phyloP scores from a whole-genome alignment of 2,329 filamentous ascomycete species.

The Phyllachora maydis region DNA sequence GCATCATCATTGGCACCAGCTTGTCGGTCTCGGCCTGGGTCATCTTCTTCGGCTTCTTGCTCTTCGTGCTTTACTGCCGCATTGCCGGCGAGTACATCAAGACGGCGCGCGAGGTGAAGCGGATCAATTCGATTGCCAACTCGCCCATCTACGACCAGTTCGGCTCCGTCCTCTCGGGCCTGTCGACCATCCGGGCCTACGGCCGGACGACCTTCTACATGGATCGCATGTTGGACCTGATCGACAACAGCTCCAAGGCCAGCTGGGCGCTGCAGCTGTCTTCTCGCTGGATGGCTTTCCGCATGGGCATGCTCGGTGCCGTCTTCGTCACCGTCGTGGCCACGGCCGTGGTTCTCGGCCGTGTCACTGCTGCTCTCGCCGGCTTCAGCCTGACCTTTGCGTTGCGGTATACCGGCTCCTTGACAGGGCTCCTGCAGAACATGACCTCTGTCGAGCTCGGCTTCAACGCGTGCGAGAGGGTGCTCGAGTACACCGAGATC shows the following conservation, averaged over 20 bases:
- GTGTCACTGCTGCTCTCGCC: conserved; percentile 15
- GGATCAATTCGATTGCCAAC: conserved; percentile 18
- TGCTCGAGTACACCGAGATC: conserved; percentile 19
- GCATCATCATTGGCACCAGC: conserved; percentile 15
- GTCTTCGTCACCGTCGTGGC: conserved; percentile 16
- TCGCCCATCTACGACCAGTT: conserved; percentile 21
- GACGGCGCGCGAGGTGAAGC: conserved; percentile 16
- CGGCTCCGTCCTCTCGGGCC: conserved; percentile 15
- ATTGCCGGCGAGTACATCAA: conserved; percentile 15
- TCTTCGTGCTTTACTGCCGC: conserved; percentile 12
- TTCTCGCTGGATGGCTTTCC: conserved; percentile 15
- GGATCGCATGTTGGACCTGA: conserved; percentile 12
- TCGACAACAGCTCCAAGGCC: conserved; percentile 12
- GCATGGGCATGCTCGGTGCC: conserved; percentile 16
- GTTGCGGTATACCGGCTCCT: conserved; percentile 13
- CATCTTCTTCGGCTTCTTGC: conserved; percentile 13
- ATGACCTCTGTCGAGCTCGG: conserved; percentile 16
- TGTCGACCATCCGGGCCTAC: conserved; percentile 20
- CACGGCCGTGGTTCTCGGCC: conserved; percentile 13
- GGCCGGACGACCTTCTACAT: conserved; percentile 14
- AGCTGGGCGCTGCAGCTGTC: conserved; percentile 12
- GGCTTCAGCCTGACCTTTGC: conserved; percentile 19
- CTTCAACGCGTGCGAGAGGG: conserved; percentile 20
- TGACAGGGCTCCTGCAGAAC: conserved; percentile 13
- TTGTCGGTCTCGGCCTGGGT: conserved; percentile 13